phyloP scores from a whole-genome alignment of 2,329 filamentous ascomycete genomes.

The Paracorniculantispora psalliotae region DNA sequence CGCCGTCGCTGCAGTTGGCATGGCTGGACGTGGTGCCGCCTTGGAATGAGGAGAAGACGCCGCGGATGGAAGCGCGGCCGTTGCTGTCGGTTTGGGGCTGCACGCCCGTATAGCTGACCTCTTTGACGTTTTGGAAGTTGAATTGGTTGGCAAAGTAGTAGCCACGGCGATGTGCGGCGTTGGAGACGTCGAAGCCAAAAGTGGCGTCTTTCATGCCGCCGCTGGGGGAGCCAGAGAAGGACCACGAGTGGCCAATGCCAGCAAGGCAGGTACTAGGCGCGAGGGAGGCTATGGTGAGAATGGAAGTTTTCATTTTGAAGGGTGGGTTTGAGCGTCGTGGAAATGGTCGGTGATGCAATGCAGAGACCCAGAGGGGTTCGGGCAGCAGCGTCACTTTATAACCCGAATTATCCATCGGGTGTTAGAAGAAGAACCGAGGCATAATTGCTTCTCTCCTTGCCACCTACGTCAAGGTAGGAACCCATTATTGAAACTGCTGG shows the following conservation, averaged over 20 bases:
- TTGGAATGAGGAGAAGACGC: conserved; percentile 21
- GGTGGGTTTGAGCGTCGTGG: background rate
- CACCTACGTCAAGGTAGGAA: background rate
- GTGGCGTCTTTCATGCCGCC: conserved; percentile 13
- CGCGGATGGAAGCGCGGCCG: conserved; percentile 16
- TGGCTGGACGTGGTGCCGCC: conserved; percentile 16
- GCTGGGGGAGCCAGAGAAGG: background rate
- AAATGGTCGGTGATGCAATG: background rate
- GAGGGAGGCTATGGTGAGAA: background rate
- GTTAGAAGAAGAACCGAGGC: background rate
- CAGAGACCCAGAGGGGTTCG: background rate
- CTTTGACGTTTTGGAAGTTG: conserved; percentile 11
- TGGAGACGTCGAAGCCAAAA: conserved; percentile 20
- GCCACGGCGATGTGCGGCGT: conserved; percentile 16
- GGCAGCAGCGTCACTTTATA: background rate
- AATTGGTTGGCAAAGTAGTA: conserved; percentile 24
- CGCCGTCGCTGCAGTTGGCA: conserved; percentile 20
- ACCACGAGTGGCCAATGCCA: conserved; percentile 3
- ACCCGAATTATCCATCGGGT: background rate
- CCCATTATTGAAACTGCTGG: background rate
- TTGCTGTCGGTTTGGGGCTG: conserved; percentile 17
- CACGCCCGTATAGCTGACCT: conserved; percentile 19
- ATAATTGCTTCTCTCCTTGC: background rate
- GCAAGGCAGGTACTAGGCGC: background rate
- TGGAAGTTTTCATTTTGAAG: background rate